Percentiles rank a stretch among this genome's conserved stretches.
Conservation (phyloP, 140 eudicot species). For the Anethum foeniculum region DNA sequence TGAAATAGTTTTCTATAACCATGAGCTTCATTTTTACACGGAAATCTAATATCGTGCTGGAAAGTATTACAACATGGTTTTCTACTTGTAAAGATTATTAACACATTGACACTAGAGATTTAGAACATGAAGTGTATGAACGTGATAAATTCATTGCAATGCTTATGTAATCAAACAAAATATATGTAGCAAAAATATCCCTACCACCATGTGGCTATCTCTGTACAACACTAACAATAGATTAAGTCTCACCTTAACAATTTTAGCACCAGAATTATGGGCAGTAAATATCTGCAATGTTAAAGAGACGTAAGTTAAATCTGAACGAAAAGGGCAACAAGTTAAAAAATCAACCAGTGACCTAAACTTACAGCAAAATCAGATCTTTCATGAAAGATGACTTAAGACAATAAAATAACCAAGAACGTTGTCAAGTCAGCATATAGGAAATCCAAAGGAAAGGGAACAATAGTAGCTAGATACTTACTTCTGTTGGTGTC, state of each 20-base stretch:
- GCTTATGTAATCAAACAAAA: neutral
- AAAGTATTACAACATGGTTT: neutral
- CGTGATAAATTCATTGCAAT: neutral
- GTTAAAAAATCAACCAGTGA: slow-evolving; percentile 8
- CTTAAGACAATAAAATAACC: neutral
- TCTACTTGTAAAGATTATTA: neutral
- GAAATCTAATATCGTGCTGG: neutral
- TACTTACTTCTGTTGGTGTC: slow-evolving; percentile 91
- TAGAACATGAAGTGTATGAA: neutral
- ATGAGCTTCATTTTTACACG: neutral
- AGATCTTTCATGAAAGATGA: neutral
- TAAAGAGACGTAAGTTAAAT: slow-evolving; percentile 14
- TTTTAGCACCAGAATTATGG: slow-evolving; percentile 66
- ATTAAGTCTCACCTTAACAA: slow-evolving; percentile 59
- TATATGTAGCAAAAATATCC: neutral
- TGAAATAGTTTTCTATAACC: neutral
- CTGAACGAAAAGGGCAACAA: neutral
- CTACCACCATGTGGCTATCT: neutral
- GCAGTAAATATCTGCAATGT: slow-evolving; percentile 61
- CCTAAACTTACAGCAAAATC: neutral
- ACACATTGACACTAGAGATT: neutral
- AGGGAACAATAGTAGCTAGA: neutral
- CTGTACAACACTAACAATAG: neutral
- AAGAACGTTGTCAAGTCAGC: neutral
- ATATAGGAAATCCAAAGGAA: neutral